These are phyloP conservation scores for Boletus subcaerulescens DNA, from an alignment of 768 basidiomycete genomes.

Conservation along the genomic window DNA sequence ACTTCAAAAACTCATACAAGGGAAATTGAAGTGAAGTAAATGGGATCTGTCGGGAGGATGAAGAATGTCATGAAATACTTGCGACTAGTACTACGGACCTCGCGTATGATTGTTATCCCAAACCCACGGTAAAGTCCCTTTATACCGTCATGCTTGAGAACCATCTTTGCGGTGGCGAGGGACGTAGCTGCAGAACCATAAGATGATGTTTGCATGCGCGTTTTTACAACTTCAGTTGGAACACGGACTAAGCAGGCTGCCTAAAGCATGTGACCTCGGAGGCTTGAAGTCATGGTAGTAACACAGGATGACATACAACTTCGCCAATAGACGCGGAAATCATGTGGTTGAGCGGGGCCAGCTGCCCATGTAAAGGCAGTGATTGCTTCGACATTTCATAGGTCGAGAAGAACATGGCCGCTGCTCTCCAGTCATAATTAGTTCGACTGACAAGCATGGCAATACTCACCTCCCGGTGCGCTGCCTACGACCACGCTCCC, in stretches of 20 bases:
- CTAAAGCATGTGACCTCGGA: slow-evolving; percentile 35
- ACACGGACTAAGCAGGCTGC: slow-evolving; percentile 91
- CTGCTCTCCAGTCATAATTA: slow-evolving; percentile 39
- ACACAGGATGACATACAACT: slow-evolving; percentile 40
- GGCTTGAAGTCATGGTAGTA: slow-evolving; percentile 1
- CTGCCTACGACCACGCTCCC: slow-evolving; percentile 94
- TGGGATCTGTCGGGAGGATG: slow-evolving; percentile 63
- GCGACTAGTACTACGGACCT: slow-evolving; percentile 36
- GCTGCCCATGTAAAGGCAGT: slow-evolving; percentile 58
- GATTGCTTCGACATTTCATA: slow-evolving; percentile 85
- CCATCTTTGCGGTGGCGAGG: slow-evolving; percentile 51
- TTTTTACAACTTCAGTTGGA: slow-evolving; percentile 96
- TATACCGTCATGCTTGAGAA: slow-evolving; percentile 61
- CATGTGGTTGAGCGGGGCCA: slow-evolving; percentile 65
- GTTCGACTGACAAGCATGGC: neutral
- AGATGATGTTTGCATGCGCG: slow-evolving; percentile 81
- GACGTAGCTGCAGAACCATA: slow-evolving; percentile 68
- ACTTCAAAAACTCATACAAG: slow-evolving; percentile 86
- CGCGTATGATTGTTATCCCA: slow-evolving; percentile 70
- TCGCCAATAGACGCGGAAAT: slow-evolving; percentile 57
- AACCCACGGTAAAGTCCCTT: slow-evolving; percentile 88
- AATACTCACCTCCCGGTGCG: slow-evolving; percentile 81
- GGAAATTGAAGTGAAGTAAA: slow-evolving; percentile 97
- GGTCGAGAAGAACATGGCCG: slow-evolving; percentile 91
- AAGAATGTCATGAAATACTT: neutral